Base-by-base conservation (phyloP, 495 filamentous ascomycete species). In the Tuber melanosporum region DNA sequence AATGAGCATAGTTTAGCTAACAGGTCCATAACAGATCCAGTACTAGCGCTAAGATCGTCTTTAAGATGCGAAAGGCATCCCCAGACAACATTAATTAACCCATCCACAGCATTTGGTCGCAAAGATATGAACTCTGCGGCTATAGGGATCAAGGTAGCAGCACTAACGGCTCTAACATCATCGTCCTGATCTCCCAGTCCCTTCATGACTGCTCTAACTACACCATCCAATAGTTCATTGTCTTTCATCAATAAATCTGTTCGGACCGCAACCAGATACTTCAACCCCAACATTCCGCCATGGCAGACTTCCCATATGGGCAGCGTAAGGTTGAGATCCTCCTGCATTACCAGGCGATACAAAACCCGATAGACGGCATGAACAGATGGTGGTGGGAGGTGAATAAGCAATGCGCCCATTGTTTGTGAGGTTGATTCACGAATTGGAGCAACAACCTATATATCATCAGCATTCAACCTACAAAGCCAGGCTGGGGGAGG, bases 341-440 rank as follows among this genome's bases (percentile, higher is more conserved):
- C 89, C 83, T 97, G 93, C 93, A 97, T 96, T 66, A 98, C 93
- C 85, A 99, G 91, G 32, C 92, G 89, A 76, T 94, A 91, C 22
- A 99, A 87, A 69, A 94, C 89, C 36, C 87, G 88, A 79, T 97
- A 97, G 70, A 94, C 91, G 66, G 89, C 87, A 76, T 93, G 88
- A 71, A 98, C 94, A 43, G 93, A 92, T 45, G 86, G 84, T 0
- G 91, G 86, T 19, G 92, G 88, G 26, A 97, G 85, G 84, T 97
- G 92, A 73, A 91, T 91, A 70, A 99, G 86, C 52, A 97, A 88
- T 17, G 95, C 92, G 81, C 95, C 96, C 39, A 99, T 87, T 3
- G 94, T 94, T 85, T 99, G 95, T n/a, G 95, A 96, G 41, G 97
- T 92, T 0, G 95, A 97, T 85, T 99, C 95, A 77, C 95, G 88